Evolutionary conservation across 805 yeast genomes (phyloP), one percentile per base, ranked within the genome.

Genomic region (Lipomyces yamadae): DNA sequence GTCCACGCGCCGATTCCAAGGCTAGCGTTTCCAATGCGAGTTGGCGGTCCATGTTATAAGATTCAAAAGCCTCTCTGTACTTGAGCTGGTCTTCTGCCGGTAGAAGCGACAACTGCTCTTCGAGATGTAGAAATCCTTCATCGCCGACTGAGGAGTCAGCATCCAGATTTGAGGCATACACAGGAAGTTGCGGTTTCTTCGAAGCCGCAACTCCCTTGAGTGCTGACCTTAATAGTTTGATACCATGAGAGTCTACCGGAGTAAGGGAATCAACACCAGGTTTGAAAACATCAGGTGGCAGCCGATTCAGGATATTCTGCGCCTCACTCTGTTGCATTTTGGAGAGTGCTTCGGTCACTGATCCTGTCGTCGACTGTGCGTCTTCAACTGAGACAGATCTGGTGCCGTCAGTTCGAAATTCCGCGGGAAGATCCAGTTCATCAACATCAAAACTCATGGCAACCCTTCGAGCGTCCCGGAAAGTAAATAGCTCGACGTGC

Each of bases 1-100:
- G 89, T 73, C 88, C 91, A 69, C 85, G 86, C 0, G 98, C 96
- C 0, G 94, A 93, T 70, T 90, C 93, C 1, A 90, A 81, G 2
- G 97, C 94, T 66, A 89, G 84, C 24, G 86, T 80, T 77, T 95
- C 99, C 39, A 95, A 76, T 37, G 84, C 84, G 57, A 85, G 80
- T 76, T 95, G 97, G 75, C 99, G 85, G 33, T 85, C 86, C 64
- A 84, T 85, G 72, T 95, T 93, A 71, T 89, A 85, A 1, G 81
- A 77, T 69, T 92, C 93, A 58, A 95, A 78, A 0, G 87, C 84
- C 24, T 79, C 80, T 73, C 91, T 90, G 76, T 93, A 94, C 64
- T 77, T 75, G 4, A 60, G 74, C 57, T 80, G 78, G 4, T 78
- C 80, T 63, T 80, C 84, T 59, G 84, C 83, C 3, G 70, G 79